A percentile compares a stretch with the other conserved stretches of the same genome.
phyloP scores from a whole-genome alignment of 331 rosid genomes.

The Quercus tomentella region DNA sequence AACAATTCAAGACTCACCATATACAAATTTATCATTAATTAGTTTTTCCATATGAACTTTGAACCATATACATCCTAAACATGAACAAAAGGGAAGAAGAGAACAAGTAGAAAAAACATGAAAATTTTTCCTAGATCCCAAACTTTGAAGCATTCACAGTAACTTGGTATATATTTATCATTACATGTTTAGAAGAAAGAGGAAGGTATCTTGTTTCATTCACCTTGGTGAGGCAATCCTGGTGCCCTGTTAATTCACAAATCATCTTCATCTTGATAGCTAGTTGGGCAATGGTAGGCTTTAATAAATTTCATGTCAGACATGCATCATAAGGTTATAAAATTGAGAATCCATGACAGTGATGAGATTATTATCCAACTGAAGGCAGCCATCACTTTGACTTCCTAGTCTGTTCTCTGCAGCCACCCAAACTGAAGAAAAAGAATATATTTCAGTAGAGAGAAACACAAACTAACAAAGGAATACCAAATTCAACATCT shows the following conservation, averaged over 20 bases:
- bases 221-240: background rate
- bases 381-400: constrained; percentile 14
- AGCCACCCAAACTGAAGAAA: constrained; percentile 74
- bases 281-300: background rate
- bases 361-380: background rate
- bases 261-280: background rate
- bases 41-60: background rate
- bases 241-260: background rate
- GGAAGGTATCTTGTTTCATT: background rate
- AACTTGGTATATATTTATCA: background rate
- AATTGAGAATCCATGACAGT: background rate
- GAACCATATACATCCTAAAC: background rate
- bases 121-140: background rate
- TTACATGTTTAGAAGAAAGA: background rate
- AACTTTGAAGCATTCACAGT: background rate
- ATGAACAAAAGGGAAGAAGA: background rate
- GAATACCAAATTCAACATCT: background rate
- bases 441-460: constrained; percentile 1
- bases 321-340: background rate
- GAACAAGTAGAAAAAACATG: background rate
- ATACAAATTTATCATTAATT: background rate
- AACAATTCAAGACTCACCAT: background rate
- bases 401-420: constrained; percentile 53
- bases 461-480: background rate
- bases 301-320: background rate